Conservation (phyloP, 2,329 filamentous ascomycete genomes). For the Epicoccum sorghinum region DNA sequence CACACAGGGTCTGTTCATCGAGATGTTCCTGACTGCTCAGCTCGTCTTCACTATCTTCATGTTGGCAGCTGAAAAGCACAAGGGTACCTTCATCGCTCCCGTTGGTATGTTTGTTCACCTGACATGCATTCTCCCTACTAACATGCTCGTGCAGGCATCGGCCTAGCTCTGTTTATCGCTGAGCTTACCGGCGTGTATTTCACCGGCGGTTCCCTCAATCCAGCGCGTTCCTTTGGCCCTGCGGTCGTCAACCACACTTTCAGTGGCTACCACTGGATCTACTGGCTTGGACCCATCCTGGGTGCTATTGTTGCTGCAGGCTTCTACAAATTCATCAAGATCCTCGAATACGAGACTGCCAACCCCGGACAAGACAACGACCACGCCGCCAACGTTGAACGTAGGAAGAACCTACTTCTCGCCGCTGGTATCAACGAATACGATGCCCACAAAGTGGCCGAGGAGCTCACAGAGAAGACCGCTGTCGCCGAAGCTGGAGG, state of each 20-base stretch:
- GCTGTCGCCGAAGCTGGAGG: constrained; percentile 8
- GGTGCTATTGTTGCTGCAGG: constrained; percentile 52
- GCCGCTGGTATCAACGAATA: constrained; percentile 26
- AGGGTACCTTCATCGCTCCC: constrained; percentile 62
- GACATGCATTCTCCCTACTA: no score
- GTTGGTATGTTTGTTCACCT: constrained; percentile 68
- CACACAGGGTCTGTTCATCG: constrained; percentile 29
- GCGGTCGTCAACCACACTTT: constrained; percentile 48
- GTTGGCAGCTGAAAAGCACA: constrained; percentile 66
- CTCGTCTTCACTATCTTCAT: constrained; percentile 53
- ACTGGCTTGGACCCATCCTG: constrained; percentile 53
- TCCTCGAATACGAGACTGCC: constrained; percentile 39
- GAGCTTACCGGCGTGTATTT: constrained; percentile 52
- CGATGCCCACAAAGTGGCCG: constrained; percentile 21
- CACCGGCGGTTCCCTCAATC: constrained; percentile 53
- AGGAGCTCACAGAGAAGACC: constrained; percentile 21
- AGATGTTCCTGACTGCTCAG: constrained; percentile 32
- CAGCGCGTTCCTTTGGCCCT: constrained; percentile 53
- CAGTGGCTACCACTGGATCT: constrained; percentile 41
- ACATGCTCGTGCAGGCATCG: no score
- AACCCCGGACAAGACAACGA: constrained; percentile 39
- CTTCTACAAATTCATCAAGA: constrained; percentile 55
- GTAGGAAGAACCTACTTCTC: constrained; percentile 20
- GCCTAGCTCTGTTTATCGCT: constrained; percentile 68
- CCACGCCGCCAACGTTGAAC: constrained; percentile 17